Percentiles rank a stretch among this genome's conserved stretches.
Evolutionary conservation across 1,139 yeast species (phyloP).

Genomic region (Scheffersomyces insectosa): DNA sequence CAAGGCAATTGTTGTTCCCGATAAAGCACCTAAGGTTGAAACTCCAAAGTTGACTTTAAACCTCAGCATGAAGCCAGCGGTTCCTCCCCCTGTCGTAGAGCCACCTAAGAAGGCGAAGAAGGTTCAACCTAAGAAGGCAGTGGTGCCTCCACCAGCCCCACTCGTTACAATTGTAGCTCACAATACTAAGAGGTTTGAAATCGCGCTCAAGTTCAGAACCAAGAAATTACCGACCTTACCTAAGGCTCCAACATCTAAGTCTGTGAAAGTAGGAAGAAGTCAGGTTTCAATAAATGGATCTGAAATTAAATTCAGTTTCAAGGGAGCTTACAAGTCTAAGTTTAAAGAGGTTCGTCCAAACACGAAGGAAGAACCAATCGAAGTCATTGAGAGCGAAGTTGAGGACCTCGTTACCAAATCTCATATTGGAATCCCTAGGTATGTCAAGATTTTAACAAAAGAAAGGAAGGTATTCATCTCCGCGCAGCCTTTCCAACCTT

Average conservation of each 20-base stretch:
- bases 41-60: slow-evolving; percentile 20
- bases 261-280: slow-evolving; percentile 9
- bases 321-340: slow-evolving; percentile 9
- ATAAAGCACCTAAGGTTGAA: slow-evolving; percentile 14
- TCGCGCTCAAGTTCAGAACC: slow-evolving; percentile 16
- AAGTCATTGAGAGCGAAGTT: neutral
- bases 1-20: neutral
- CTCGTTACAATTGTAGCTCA: slow-evolving; percentile 4
- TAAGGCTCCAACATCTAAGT: neutral
- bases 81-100: neutral
- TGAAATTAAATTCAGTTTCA: slow-evolving; percentile 9
- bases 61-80: slow-evolving; percentile 1
- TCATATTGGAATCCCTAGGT: slow-evolving; percentile 13
- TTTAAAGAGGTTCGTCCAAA: slow-evolving; percentile 3
- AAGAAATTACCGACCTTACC: slow-evolving; percentile 8
- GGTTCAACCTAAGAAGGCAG: slow-evolving; percentile 2
- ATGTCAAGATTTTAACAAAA: slow-evolving; percentile 28
- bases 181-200: slow-evolving; percentile 4
- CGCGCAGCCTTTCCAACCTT: slow-evolving; percentile 15
- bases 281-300: slow-evolving; percentile 9
- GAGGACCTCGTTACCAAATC: neutral
- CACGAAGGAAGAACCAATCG: neutral
- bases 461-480: slow-evolving; percentile 21
- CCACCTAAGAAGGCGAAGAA: slow-evolving; percentile 4
- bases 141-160: neutral